Conservation (phyloP, 805 yeast species). For the Isabelozyma gotoi region DNA sequence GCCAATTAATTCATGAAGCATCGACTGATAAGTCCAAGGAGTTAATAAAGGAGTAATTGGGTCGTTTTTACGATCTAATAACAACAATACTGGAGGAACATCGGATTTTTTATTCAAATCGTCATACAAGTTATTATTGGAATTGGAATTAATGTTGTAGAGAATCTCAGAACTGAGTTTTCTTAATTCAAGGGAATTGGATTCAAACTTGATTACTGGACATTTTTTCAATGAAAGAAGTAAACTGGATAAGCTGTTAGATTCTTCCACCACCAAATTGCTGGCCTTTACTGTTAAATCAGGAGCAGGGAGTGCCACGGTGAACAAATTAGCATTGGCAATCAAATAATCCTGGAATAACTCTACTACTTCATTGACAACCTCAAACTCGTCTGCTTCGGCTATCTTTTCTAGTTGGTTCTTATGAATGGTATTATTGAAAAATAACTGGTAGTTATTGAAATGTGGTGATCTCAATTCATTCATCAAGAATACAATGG, state of each 20-base stretch:
- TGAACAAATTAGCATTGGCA: slow-evolving; percentile 66
- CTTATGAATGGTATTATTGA: slow-evolving; percentile 75
- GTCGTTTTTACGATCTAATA: slow-evolving; percentile 83
- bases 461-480: slow-evolving; percentile 83
- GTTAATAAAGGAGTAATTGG: slow-evolving; percentile 89
- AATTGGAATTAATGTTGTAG: slow-evolving; percentile 54
- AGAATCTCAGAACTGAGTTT: slow-evolving; percentile 68
- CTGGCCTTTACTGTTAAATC: slow-evolving; percentile 33
- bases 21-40: slow-evolving; percentile 98
- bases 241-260: slow-evolving; percentile 47
- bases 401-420: slow-evolving; percentile 83
- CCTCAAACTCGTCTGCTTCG: slow-evolving; percentile 85
- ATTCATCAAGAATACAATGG: slow-evolving; percentile 56
- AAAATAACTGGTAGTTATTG: slow-evolving; percentile 71
- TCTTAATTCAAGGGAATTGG: slow-evolving; percentile 61
- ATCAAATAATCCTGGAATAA: slow-evolving; percentile 81
- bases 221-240: slow-evolving; percentile 71
- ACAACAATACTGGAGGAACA: slow-evolving; percentile 67
- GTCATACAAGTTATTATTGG: slow-evolving; percentile 64
- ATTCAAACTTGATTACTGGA: slow-evolving; percentile 79
- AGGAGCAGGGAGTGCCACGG: slow-evolving; percentile 20
- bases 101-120: slow-evolving; percentile 56
- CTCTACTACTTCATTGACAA: slow-evolving; percentile 74
- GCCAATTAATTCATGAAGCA: slow-evolving; percentile 92
- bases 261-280: slow-evolving; percentile 31